These are phyloP conservation scores for Setomelanomma holmii DNA, from an alignment of 2,329 filamentous ascomycete species.

Conservation along the genomic window DNA sequence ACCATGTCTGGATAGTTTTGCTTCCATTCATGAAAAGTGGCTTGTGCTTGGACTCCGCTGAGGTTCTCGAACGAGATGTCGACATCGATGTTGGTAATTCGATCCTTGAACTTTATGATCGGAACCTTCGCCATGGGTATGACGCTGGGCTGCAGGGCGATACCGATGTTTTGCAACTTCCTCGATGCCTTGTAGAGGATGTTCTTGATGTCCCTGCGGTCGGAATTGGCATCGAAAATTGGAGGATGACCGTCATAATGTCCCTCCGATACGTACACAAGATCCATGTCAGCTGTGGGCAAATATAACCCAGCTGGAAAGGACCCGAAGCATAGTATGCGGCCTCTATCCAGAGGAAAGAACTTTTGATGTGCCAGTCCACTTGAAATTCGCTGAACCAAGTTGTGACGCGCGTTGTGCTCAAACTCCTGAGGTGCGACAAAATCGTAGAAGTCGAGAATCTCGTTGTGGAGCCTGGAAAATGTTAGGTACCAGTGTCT, in stretches of 20 bases:
- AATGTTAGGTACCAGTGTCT: not conserved
- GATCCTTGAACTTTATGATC: conserved; percentile 88
- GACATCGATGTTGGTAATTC: conserved; percentile 77
- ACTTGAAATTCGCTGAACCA: conserved; percentile 72
- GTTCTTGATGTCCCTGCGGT: conserved; percentile 58
- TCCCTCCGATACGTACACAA: conserved; percentile 78
- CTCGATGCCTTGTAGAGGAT: conserved; percentile 68
- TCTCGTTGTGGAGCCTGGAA: conserved; percentile 82
- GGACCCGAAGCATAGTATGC: conserved; percentile 84
- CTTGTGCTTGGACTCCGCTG: conserved; percentile 78
- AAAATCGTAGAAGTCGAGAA: conserved; percentile 86
- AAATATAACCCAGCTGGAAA: conserved; percentile 83
- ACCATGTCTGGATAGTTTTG: conserved; percentile 82
- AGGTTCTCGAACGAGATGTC: conserved; percentile 96
- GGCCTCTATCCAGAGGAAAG: conserved; percentile 52
- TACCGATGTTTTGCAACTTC: conserved; percentile 61
- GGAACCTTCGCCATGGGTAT: conserved; percentile 84
- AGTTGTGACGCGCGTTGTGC: conserved; percentile 72
- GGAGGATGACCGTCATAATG: conserved; percentile 60
- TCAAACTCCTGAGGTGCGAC: conserved; percentile 81
- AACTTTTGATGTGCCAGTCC: conserved; percentile 55
- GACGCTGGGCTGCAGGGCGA: conserved; percentile 68
- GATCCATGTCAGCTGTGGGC: conserved; percentile 88
- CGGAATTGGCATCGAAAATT: conserved; percentile 21
- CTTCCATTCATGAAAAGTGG: conserved; percentile 84